Percentiles rank a stretch among this genome's conserved stretches.
These are phyloP conservation scores for Yamadazyma blattariae DNA, from an alignment of 1,139 yeast species.

Conservation along the genomic window DNA sequence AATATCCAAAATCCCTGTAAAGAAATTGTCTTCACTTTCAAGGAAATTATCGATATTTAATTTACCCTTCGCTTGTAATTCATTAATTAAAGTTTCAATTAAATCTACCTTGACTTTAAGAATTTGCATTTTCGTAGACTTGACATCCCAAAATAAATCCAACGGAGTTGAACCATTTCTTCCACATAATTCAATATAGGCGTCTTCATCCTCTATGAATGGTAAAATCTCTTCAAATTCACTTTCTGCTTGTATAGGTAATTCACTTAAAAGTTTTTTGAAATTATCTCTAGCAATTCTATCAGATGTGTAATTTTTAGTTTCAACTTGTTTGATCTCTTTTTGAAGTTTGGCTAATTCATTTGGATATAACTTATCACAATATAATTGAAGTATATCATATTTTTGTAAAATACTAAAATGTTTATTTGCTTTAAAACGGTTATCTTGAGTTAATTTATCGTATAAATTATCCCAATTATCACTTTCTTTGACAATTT, in stretches of 20 bases:
- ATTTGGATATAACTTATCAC: conserved; percentile 42
- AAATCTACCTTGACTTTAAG: conserved; percentile 60
- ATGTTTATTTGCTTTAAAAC: conserved; percentile 60
- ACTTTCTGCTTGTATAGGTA: conserved; percentile 53
- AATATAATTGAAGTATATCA: conserved; percentile 60
- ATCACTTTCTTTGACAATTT: conserved; percentile 25
- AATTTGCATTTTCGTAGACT: conserved; percentile 59
- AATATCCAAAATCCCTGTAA: conserved; percentile 15
- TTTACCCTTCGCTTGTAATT: conserved; percentile 11
- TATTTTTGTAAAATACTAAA: conserved; percentile 49
- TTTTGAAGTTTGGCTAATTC: conserved; percentile 33
- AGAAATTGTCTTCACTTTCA: conserved; percentile 18
- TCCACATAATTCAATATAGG: conserved; percentile 66
- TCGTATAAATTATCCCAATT: conserved; percentile 47
- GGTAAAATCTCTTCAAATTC: conserved; percentile 59
- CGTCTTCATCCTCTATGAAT: conserved; percentile 51
- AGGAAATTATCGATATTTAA: conserved; percentile 15
- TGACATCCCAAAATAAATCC: conserved; percentile 74
- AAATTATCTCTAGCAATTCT: conserved; percentile 64
- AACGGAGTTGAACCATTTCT: conserved; percentile 77
- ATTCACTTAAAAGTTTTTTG: conserved; percentile 39
- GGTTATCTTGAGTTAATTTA: conserved; percentile 40
- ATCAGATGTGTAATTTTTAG: conserved; percentile 51
- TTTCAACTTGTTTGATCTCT: conserved; percentile 32
- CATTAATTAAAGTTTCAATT: conserved; percentile 50